Percentiles rank a stretch among this genome's conserved stretches.
These are phyloP conservation scores for Nemophila menziesii DNA, from an alignment of 257 asterid genomes.

Conservation along the genomic window DNA sequence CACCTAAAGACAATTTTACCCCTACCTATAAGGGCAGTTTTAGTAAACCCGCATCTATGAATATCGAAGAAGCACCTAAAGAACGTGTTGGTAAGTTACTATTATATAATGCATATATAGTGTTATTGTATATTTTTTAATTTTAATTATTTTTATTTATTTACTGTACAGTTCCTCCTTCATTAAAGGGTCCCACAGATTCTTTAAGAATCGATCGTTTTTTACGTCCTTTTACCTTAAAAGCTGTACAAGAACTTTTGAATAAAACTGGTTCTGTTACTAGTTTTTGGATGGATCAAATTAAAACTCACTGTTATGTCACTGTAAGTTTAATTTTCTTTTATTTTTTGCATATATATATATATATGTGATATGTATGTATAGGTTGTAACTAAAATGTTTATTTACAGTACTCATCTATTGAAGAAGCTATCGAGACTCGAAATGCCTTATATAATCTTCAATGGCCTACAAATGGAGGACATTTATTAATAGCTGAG, in stretches of 20 bases:
- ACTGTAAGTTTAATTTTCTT: constrained; percentile 37
- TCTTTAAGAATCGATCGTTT: constrained; percentile 75
- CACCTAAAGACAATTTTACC: constrained; percentile 34
- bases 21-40: constrained; percentile 32
- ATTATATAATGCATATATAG: neutral
- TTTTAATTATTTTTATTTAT: constrained; percentile 1
- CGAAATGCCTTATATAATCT: constrained; percentile 80
- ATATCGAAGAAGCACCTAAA: constrained; percentile 40
- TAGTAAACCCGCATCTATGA: constrained; percentile 29
- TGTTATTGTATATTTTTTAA: neutral
- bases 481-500: constrained; percentile 58
- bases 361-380: constrained; percentile 2
- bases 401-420: constrained; percentile 58
- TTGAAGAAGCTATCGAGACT: constrained; percentile 74
- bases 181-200: constrained; percentile 45
- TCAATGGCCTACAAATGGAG: constrained; percentile 91
- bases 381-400: neutral
- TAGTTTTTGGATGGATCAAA: constrained; percentile 85
- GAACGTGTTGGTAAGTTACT: constrained; percentile 64
- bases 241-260: constrained; percentile 76
- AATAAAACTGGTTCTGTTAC: constrained; percentile 62
- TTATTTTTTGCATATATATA: no score
- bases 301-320: constrained; percentile 86
- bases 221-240: constrained; percentile 80
- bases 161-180: constrained; percentile 61